Evolutionary conservation across 192 early-diverging fungal species (phyloP).

Genomic region (Coemansia sp.): DNA sequence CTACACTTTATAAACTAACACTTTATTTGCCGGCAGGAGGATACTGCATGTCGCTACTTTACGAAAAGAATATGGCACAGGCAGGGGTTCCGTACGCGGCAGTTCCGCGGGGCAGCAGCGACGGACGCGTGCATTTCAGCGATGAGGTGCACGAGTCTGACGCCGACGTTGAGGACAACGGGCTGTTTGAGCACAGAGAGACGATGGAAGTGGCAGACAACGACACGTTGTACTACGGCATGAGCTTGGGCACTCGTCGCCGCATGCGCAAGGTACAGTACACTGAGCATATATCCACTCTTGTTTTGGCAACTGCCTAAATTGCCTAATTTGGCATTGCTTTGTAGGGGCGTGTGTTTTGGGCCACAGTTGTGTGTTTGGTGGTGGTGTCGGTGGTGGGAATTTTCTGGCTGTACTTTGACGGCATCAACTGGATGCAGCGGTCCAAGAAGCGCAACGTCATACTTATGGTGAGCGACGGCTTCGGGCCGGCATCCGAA

Average conservation of each 20-base stretch:
- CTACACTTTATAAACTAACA: no score
- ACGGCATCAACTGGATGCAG: constrained; percentile 53
- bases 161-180: constrained; percentile 49
- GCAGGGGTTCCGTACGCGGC: constrained; percentile 35
- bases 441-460: constrained; percentile 69
- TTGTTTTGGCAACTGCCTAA: background rate
- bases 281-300: background rate
- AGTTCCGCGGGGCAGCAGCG: constrained; percentile 24
- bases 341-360: constrained; percentile 47
- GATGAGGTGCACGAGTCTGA: constrained; percentile 20
- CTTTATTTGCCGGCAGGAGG: background rate
- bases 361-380: constrained; percentile 39
- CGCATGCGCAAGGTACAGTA: constrained; percentile 35
- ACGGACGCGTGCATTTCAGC: constrained; percentile 29
- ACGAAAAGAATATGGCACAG: constrained; percentile 34
- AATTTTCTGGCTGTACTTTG: constrained; percentile 48
- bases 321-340: background rate
- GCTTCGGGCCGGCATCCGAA: constrained; percentile 94
- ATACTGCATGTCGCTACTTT: constrained; percentile 19
- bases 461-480: constrained; percentile 93
- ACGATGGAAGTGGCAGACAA: constrained; percentile 43
- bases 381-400: constrained; percentile 48
- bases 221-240: constrained; percentile 47
- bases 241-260: constrained; percentile 30
- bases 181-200: constrained; percentile 35